Evolutionary conservation across 352 stramenopile species (phyloP), one percentile per base, ranked within the genome.

Genomic region (Albugo candida): DNA sequence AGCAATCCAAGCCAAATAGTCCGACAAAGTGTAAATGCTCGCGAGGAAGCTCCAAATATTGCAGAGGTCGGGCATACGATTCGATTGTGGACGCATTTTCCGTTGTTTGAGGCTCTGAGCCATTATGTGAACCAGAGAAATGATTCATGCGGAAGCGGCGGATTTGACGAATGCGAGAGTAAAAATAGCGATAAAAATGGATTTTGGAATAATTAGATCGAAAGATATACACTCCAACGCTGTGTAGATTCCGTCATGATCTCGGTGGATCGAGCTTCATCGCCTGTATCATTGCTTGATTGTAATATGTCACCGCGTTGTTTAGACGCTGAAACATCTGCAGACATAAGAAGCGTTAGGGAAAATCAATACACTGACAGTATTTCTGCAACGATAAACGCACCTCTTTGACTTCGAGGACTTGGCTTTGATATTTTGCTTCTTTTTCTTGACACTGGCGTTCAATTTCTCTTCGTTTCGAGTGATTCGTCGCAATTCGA

Each of bases 251-350:
- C 24, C 24, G 24, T 31, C 24, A 31, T 31, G 24, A 31, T 8
- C 3, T 31, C 24, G 24, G 24, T 31, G 24, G 8, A 8, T 8
- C 8, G 3, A 31, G 24, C 24, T 31, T 31, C 24, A 31, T 65
- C 39, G 59, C 70, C 24, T 76, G 52, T 13, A 76, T 56, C 17
- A 86, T 46, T 51, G 80, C 60, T 6, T 62, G 54, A 48, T 83
- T 86, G 65, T 86, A 86, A 51, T 65, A 70, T 49, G 81, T 56
- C 19, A 67, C 61, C 1, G 74, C 59, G 44, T 77, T 55, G 49
- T 78, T 67, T 46, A 86, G 51, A 16, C 70, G 65, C 13, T 58
- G 56, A 58, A 81, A 86, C 67, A 83, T 81, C 65, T 86, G 48
- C 46, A 48, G 39, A 8, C 37, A n/a, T n/a, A 8, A 31, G 24